A percentile compares a stretch with the other conserved stretches of the same genome.
Evolutionary conservation across 1,284 basidiomycete genomes (phyloP).

Genomic region (Tilletia horrida): DNA sequence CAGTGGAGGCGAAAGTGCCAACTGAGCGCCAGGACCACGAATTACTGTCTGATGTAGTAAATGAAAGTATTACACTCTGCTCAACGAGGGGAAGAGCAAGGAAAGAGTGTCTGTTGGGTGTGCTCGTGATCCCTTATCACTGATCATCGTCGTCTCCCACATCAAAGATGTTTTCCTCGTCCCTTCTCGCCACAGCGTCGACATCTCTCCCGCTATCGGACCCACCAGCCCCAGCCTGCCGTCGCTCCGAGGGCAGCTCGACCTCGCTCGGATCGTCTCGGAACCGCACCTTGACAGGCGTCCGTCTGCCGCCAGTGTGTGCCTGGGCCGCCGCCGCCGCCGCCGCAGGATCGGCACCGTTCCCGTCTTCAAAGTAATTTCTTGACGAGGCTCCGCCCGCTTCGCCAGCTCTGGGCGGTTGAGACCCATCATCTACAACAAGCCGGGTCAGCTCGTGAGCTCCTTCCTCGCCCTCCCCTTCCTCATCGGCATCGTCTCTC

Average conservation of each 20-base stretch:
- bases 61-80: too few species aligned
- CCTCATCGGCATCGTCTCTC: background rate
- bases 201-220: constrained; percentile 37
- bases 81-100: background rate
- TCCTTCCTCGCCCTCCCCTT: constrained; percentile 12
- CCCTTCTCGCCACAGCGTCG: constrained; percentile 21
- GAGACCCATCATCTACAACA: constrained; percentile 23
- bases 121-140: background rate
- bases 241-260: background rate
- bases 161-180: constrained; percentile 57
- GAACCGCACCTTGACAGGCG: constrained; percentile 12
- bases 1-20: too few species aligned
- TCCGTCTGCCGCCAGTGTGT: background rate
- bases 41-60: too few species aligned
- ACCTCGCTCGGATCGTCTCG: background rate
- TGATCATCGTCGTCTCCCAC: constrained; percentile 57
- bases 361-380: background rate
- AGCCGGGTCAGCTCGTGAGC: constrained; percentile 39
- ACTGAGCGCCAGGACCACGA: too few species aligned
- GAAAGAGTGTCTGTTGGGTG: background rate
- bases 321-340: background rate
- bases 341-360: background rate
- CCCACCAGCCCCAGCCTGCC: background rate
- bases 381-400: background rate
- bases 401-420: background rate